Evolutionary conservation across 2,329 filamentous ascomycete species (phyloP).

Genomic region (Fusarium annulatum): DNA sequence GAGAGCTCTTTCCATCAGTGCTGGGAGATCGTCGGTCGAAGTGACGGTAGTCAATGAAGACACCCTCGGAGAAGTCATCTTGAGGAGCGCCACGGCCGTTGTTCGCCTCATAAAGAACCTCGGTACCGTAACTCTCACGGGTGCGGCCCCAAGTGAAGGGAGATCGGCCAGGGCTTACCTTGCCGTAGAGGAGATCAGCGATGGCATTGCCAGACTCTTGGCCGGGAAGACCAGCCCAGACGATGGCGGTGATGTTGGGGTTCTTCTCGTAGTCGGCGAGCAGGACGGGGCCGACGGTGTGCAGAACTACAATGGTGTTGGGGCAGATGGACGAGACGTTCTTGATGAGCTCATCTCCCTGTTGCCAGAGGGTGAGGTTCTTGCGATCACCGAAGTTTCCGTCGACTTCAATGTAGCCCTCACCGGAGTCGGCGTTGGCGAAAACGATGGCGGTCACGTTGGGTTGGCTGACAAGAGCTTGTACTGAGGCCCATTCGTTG

Average conservation of each 20-base stretch:
- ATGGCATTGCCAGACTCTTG: conserved; percentile 86
- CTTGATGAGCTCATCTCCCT: conserved; percentile 83
- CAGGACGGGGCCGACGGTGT: conserved; percentile 84
- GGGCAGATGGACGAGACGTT: conserved; percentile 81
- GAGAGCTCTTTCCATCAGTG: conserved; percentile 32
- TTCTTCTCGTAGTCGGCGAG: conserved; percentile 79
- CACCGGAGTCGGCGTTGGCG: conserved; percentile 86
- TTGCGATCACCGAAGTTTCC: conserved; percentile 89
- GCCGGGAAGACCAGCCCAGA: conserved; percentile 85
- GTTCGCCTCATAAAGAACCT: conserved; percentile 75
- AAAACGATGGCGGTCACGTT: conserved; percentile 84
- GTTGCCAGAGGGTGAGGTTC: conserved; percentile 90
- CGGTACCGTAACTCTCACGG: conserved; percentile 74
- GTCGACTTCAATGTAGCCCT: conserved; percentile 86
- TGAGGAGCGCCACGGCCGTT: conserved; percentile 75
- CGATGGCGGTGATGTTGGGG: conserved; percentile 83
- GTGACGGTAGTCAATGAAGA: conserved; percentile 77
- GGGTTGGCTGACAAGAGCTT: conserved; percentile 69
- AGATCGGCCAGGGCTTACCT: conserved; percentile 80
- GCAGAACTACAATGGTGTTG: conserved; percentile 93
- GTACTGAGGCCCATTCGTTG: conserved; percentile 62
- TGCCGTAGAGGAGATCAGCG: conserved; percentile 85
- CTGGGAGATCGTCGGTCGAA: conserved; percentile 70
- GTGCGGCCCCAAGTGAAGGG: conserved; percentile 83
- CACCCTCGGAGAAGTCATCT: conserved; percentile 78